Evolutionary conservation across 2,329 filamentous ascomycete genomes (phyloP).

Genomic region (Claviceps maximensis): DNA sequence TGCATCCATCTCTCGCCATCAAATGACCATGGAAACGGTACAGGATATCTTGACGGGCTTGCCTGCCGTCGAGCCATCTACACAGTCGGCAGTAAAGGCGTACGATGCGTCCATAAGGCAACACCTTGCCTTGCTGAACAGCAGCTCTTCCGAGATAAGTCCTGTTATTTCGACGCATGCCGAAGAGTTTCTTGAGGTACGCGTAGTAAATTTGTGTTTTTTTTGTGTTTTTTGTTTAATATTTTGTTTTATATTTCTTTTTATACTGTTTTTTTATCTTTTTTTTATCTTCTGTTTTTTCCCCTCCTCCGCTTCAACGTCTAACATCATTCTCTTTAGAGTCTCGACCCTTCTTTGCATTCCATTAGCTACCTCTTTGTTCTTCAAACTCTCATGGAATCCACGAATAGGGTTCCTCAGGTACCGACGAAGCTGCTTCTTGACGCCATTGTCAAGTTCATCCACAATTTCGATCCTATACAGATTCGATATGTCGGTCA

Average conservation of each 20-base stretch:
- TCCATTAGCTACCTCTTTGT: conserved; percentile 39
- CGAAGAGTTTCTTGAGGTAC: conserved; percentile 28
- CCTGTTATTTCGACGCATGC: conserved; percentile 21
- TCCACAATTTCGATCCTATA: conserved; percentile 33
- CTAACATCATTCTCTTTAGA: conserved; percentile 18
- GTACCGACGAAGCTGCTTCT: conserved; percentile 21
- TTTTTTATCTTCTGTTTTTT: too few relatives aligned
- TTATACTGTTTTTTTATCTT: too few relatives aligned
- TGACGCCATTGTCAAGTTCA: conserved; percentile 30
- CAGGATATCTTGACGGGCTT: conserved; percentile 2
- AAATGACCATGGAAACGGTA: conserved; percentile 1
- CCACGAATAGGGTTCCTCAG: conserved; percentile 13
- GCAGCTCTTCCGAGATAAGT: not conserved
- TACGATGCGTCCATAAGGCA: conserved; percentile 5
- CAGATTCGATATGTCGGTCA: conserved; percentile 39
- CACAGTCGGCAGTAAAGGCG: not conserved
- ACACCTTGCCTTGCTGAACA: conserved; percentile 2
- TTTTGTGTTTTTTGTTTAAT: not conserved
- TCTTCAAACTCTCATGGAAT: conserved; percentile 26
- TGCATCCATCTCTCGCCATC: not conserved
- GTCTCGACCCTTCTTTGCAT: conserved; percentile 33
- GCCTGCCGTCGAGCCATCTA: not conserved
- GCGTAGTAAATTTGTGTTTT: not conserved
- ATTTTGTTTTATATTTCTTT: too few relatives aligned
- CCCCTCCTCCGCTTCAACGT: not conserved